A percentile compares a stretch with the other conserved stretches of the same genome.
These are phyloP conservation scores for Talaromyces marneffei DNA, from an alignment of 2,329 filamentous ascomycete genomes.

Conservation along the genomic window DNA sequence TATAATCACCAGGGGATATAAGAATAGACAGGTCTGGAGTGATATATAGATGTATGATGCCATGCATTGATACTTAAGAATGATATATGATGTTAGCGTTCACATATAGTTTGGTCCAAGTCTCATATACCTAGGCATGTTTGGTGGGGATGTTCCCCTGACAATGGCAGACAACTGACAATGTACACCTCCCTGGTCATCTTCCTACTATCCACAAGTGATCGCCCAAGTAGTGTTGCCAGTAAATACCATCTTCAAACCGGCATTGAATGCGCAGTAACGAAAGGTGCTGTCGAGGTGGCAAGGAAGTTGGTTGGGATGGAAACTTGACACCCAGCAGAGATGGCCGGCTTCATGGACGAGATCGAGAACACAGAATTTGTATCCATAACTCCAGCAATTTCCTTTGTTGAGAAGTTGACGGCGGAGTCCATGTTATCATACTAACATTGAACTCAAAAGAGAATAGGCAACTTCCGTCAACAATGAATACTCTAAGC, in stretches of 20 bases:
- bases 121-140: too few relatives aligned
- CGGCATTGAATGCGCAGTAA: slow-evolving; percentile 29
- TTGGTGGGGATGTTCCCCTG: too few relatives aligned
- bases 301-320: slow-evolving; percentile 29
- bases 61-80: neutral
- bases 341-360: neutral
- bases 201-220: slow-evolving; percentile 1
- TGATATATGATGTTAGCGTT: neutral
- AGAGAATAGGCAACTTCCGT: neutral
- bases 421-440: too few relatives aligned
- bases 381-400: slow-evolving; percentile 3
- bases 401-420: too few relatives aligned
- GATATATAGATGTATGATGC: neutral
- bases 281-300: slow-evolving; percentile 27
- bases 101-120: too few relatives aligned
- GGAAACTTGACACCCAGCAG: slow-evolving; percentile 31
- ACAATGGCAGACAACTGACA: too few relatives aligned
- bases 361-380: neutral
- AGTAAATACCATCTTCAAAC: slow-evolving; percentile 30
- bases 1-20: neutral
- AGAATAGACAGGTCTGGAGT: neutral
- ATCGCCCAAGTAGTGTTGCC: slow-evolving; percentile 26
- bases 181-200: neutral
- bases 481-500: neutral
- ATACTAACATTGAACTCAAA: neutral